phyloP scores from a whole-genome alignment of 305 asterid genomes.

The Salvia sclarea region DNA sequence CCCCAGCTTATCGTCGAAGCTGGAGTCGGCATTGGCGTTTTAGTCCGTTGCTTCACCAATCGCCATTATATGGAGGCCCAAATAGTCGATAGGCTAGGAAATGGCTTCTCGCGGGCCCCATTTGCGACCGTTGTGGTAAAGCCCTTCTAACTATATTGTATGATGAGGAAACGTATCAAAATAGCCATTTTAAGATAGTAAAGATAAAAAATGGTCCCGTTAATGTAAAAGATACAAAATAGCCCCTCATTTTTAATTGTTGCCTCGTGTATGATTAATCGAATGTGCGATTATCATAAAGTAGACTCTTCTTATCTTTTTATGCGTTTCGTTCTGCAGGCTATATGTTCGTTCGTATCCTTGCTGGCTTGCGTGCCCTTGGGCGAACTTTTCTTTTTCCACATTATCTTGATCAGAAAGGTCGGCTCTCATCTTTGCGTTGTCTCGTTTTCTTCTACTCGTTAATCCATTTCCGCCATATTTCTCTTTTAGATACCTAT shows the following conservation, averaged over 20 bases:
- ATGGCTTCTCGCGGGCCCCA: slow-evolving; percentile 97
- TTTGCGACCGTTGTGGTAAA: slow-evolving; percentile 97
- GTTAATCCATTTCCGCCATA: too few species aligned
- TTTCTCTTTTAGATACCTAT: background rate
- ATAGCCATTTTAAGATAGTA: too few species aligned
- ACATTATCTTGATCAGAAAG: slow-evolving; percentile 89
- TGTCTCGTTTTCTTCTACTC: slow-evolving; percentile 21
- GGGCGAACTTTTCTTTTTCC: slow-evolving; percentile 98
- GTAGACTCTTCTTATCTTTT: slow-evolving; percentile 12
- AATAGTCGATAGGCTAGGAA: slow-evolving; percentile 90
- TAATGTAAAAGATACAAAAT: too few species aligned
- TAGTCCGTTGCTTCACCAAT: slow-evolving; percentile 81
- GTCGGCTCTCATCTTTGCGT: slow-evolving; percentile 35
- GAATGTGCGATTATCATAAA: slow-evolving; percentile 15
- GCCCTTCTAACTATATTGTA: slow-evolving; percentile 10
- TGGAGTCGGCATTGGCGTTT: slow-evolving; percentile 87
- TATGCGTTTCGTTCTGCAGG: slow-evolving; percentile 52
- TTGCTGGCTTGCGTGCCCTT: slow-evolving; percentile 87
- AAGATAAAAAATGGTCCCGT: too few species aligned
- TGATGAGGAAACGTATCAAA: too few species aligned
- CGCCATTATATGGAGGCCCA: slow-evolving; percentile 74
- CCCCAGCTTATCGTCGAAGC: slow-evolving; percentile 79
- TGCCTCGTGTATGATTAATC: too few species aligned
- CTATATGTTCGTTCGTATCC: slow-evolving; percentile 85
- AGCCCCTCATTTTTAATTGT: too few species aligned